These are phyloP conservation scores for Sabuloglossum arenarium DNA, from an alignment of 495 filamentous ascomycete genomes.

Conservation along the genomic window DNA sequence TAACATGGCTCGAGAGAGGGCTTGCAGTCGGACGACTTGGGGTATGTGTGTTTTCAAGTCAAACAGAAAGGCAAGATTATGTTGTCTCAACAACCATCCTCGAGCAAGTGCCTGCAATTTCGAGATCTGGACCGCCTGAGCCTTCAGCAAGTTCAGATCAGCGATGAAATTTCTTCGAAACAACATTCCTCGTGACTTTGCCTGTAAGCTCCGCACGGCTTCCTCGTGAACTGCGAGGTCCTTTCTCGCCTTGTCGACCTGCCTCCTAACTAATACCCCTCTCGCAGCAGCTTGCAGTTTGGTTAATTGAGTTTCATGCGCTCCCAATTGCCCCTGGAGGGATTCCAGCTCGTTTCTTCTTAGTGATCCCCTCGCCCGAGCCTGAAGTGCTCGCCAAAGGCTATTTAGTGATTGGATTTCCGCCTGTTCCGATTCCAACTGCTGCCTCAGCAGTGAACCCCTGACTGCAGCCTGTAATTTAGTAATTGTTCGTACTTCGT, in stretches of 20 bases:
- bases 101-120: slow-evolving; percentile 52
- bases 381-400: slow-evolving; percentile 23
- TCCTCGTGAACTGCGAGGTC: slow-evolving; percentile 12
- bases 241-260: slow-evolving; percentile 18
- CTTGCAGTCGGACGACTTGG: slow-evolving; percentile 47
- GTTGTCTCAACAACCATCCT: slow-evolving; percentile 34
- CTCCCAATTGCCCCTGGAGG: background rate
- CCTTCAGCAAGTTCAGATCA: slow-evolving; percentile 35
- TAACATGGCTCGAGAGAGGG: slow-evolving; percentile 55
- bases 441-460: slow-evolving; percentile 9
- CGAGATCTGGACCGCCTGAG: slow-evolving; percentile 33
- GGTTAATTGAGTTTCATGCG: background rate
- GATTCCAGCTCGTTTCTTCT: slow-evolving; percentile 10
- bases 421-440: slow-evolving; percentile 7
- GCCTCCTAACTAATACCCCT: slow-evolving; percentile 17
- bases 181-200: slow-evolving; percentile 15
- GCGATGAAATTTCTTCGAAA: slow-evolving; percentile 22
- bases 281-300: slow-evolving; percentile 3
- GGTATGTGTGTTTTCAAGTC: slow-evolving; percentile 33
- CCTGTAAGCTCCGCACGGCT: slow-evolving; percentile 8
- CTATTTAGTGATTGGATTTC: slow-evolving; percentile 16
- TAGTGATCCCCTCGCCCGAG: slow-evolving; percentile 20
- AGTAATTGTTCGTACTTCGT: slow-evolving; percentile 6
- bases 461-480: slow-evolving; percentile 8
- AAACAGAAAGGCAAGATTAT: slow-evolving; percentile 28